phyloP scores from a whole-genome alignment of 805 yeast species.

The Nakazawaea anatomiae region DNA sequence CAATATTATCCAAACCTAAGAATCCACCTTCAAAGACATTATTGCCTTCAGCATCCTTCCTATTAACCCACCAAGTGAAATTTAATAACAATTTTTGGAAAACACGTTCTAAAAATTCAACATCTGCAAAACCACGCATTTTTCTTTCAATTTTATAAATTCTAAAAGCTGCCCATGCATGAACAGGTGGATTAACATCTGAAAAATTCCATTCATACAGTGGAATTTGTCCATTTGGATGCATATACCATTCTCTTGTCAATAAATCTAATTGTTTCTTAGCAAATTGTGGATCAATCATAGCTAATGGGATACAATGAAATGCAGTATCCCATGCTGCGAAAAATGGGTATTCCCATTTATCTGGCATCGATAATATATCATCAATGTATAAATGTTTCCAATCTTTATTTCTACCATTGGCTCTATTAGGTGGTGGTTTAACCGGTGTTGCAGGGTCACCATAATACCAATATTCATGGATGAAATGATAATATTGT shows the following conservation, averaged over 20 bases:
- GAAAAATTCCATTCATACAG: constrained; percentile 96
- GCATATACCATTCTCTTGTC: constrained; percentile 96
- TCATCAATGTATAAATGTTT: constrained; percentile 84
- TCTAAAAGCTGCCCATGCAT: constrained; percentile 91
- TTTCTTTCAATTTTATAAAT: constrained; percentile 83
- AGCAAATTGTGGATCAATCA: constrained; percentile 91
- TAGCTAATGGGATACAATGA: constrained; percentile 88
- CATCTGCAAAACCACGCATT: constrained; percentile 75
- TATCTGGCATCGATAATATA: constrained; percentile 84
- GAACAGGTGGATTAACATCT: constrained; percentile 97
- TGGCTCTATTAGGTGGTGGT: constrained; percentile 78
- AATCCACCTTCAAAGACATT: constrained; percentile 94
- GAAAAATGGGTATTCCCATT: constrained; percentile 94
- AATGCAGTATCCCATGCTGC: constrained; percentile 98
- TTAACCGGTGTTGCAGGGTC: constrained; percentile 69
- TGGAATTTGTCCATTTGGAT: constrained; percentile 96
- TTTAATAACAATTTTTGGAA: constrained; percentile 85
- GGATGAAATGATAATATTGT: constrained; percentile 84
- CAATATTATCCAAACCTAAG: constrained; percentile 88
- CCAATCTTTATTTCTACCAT: constrained; percentile 89
- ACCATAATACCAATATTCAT: constrained; percentile 81
- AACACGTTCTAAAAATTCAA: constrained; percentile 81
- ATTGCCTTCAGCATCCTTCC: constrained; percentile 81
- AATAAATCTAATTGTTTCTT: constrained; percentile 80
- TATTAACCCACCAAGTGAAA: constrained; percentile 97